These are phyloP conservation scores for Leishmania tropica DNA, from an alignment of 208 protist genomes.

Conservation along the genomic window DNA sequence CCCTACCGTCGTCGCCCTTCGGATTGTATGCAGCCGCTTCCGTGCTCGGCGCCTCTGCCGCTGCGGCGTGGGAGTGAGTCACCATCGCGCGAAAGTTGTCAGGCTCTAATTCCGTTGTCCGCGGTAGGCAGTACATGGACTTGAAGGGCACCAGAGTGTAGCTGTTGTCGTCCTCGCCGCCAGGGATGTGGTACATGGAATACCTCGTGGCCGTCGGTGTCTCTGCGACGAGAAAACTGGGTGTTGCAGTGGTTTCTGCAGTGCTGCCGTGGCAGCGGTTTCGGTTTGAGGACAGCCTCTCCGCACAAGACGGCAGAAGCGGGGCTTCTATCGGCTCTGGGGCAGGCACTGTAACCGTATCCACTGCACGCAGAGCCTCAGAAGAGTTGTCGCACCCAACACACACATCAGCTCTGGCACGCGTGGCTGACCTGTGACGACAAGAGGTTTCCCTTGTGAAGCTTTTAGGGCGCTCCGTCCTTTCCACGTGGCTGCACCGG, in stretches of 20 bases:
- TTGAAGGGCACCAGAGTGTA: neutral
- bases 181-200: neutral
- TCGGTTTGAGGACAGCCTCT: neutral
- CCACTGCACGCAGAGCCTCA: neutral
- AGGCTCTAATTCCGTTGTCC: neutral
- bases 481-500: neutral
- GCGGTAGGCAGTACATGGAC: neutral
- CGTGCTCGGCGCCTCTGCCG: neutral
- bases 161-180: neutral
- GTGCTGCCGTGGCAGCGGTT: neutral
- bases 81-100: conserved; percentile 4
- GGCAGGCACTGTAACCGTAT: neutral
- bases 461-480: neutral
- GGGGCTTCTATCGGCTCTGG: neutral
- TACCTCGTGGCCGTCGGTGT: neutral
- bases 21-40: neutral
- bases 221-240: too few species aligned
- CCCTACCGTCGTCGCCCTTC: neutral
- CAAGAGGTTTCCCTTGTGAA: neutral
- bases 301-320: neutral
- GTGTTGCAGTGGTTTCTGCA: neutral
- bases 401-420: neutral
- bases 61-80: neutral
- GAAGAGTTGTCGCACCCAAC: neutral
- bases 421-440: neutral